Conservation (phyloP, 2,329 filamentous ascomycete species). For the Penicillium sp. region DNA sequence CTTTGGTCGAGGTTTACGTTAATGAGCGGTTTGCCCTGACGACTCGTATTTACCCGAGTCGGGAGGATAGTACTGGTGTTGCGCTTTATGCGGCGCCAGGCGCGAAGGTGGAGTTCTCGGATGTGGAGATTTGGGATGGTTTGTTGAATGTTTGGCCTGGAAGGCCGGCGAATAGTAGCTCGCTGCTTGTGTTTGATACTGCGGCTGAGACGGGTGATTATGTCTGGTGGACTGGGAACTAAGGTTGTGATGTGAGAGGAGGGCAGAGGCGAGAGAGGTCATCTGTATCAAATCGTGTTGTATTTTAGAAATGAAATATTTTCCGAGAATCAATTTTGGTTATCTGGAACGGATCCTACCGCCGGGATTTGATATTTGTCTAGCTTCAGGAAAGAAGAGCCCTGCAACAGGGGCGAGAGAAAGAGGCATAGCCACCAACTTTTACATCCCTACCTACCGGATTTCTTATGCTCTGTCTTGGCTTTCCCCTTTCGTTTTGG, state of each 20-base stretch:
- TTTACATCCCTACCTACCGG: too few species aligned
- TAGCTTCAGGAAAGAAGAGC: too few species aligned
- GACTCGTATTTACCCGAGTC: conserved; percentile 18
- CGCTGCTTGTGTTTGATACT: conserved; percentile 18
- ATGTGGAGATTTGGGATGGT: conserved; percentile 20
- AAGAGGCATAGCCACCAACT: too few species aligned
- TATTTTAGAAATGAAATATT: too few species aligned
- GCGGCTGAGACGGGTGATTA: conserved; percentile 19
- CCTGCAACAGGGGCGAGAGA: too few species aligned
- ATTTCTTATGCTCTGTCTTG: neutral
- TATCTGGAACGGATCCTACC: too few species aligned
- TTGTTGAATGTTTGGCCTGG: conserved; percentile 18
- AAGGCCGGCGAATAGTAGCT: conserved; percentile 16
- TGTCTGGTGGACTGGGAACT: conserved; percentile 21
- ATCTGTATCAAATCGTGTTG: too few species aligned
- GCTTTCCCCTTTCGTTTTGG: neutral
- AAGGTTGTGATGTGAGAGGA: neutral
- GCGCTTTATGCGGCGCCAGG: conserved; percentile 4
- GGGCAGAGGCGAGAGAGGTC: too few species aligned
- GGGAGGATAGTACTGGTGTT: conserved; percentile 15
- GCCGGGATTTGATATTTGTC: too few species aligned
- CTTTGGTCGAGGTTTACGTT: conserved; percentile 17
- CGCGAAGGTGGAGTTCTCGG: conserved; percentile 10
- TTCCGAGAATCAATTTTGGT: too few species aligned
- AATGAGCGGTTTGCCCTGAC: conserved; percentile 21